Conservation (phyloP, 768 basidiomycete genomes). For the Phylloporus rhodoxanthus region DNA sequence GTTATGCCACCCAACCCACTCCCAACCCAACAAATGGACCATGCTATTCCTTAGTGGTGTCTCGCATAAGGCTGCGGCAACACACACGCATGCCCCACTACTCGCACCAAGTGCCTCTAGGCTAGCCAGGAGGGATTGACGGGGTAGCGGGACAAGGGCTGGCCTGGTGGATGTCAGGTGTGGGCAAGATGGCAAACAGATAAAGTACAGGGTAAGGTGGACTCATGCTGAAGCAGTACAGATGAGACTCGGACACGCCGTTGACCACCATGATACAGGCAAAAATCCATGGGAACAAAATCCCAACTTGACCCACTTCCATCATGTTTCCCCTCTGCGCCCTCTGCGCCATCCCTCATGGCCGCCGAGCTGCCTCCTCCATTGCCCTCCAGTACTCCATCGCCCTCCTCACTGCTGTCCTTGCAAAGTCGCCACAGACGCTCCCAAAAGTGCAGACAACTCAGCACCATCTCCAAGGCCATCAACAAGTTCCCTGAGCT, state of each 20-base stretch:
- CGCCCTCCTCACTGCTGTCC: slow-evolving; percentile 74
- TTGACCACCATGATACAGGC: slow-evolving; percentile 27
- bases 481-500: slow-evolving; percentile 64
- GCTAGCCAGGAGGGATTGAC: slow-evolving; percentile 72
- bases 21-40: too few relatives aligned
- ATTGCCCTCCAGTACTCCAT: slow-evolving; percentile 82
- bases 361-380: slow-evolving; percentile 63
- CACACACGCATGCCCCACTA: too few relatives aligned
- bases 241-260: slow-evolving; percentile 25
- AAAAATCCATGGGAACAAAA: slow-evolving; percentile 6
- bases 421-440: slow-evolving; percentile 74
- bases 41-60: too few relatives aligned
- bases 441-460: slow-evolving; percentile 84
- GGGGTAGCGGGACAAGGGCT: slow-evolving; percentile 53
- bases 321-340: slow-evolving; percentile 57
- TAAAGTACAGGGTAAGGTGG: slow-evolving; percentile 19
- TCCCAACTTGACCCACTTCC: slow-evolving; percentile 16
- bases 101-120: too few relatives aligned
- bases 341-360: slow-evolving; percentile 35
- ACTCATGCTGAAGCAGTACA: slow-evolving; percentile 50
- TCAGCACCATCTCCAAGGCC: slow-evolving; percentile 61
- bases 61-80: too few relatives aligned
- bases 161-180: slow-evolving; percentile 19
- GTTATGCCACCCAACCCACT: too few relatives aligned
- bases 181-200: slow-evolving; percentile 15